Base-by-base conservation (phyloP, 805 yeast genomes). In the Nakazawaea peltata region DNA sequence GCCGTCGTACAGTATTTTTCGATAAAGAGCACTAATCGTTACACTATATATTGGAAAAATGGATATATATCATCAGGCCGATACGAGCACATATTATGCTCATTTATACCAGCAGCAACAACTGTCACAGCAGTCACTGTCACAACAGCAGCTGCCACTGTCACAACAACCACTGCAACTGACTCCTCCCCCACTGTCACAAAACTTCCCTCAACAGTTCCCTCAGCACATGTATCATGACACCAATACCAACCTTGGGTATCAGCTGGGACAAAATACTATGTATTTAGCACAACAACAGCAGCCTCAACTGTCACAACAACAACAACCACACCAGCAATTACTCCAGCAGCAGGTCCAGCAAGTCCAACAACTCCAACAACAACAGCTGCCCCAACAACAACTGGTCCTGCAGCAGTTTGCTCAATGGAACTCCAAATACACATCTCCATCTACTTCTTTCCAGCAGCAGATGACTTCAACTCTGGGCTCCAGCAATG, bases 311-410 rank as follows among this genome's bases (percentile, higher is more conserved):
- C 36, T 12, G 60, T 34, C 45, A 10, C 23, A 21, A 10, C 23
- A 21, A 21, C 23, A 21, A 21, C 23, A 21, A 21, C 23, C 7
- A 21, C 63, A 26, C 49, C 9, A 11, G 24, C 36, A 12, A 59
- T 34, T 45, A 10, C 23, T 8, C 10, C 23, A 21, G 10, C 23
- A 21, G 10, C 23, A 21, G 10, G 10, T 8, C 7, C 63, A 26
- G 44, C 69, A 61, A 37, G 52, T 61, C 24, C 67, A 63, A 42
- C 67, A 60, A 38, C 48, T 62, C 39, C 58, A 58, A 40, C 59
- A 50, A 42, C 68, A 60, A 28, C 59, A 66, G 33, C 69, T 59
- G 37, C 47, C 28, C 7, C 14, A 27, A 7, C 30, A 27, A 27
- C 16, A 34, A 15, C 12, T 22, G 16, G 14, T 14, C 21, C 40